Conservation (phyloP, 345 rosid genomes). For the Arabis alpina region DNA sequence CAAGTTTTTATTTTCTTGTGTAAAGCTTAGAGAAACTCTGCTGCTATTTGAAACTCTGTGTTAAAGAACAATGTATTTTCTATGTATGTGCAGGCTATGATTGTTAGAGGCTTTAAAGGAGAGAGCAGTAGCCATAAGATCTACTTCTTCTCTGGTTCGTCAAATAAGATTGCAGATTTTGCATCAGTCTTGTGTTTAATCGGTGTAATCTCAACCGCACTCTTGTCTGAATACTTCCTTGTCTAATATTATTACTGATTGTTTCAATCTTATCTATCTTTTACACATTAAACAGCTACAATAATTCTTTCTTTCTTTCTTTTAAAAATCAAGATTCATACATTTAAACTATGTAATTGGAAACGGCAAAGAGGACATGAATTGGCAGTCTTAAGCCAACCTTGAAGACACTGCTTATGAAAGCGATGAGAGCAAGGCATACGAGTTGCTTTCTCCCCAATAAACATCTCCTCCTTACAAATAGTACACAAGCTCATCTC, state of each 20-base stretch:
- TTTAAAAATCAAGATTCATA: neutral
- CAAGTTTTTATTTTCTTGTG: neutral
- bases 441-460: slow-evolving; percentile 11
- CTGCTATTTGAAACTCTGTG: slow-evolving; percentile 2
- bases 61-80: neutral
- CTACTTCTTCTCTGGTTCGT: slow-evolving; percentile 60
- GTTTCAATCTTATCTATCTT: neutral
- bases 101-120: slow-evolving; percentile 90
- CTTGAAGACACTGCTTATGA: slow-evolving; percentile 15
- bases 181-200: slow-evolving; percentile 64
- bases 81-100: slow-evolving; percentile 77
- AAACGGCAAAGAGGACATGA: slow-evolving; percentile 28
- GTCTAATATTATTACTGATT: slow-evolving; percentile 40
- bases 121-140: slow-evolving; percentile 73
- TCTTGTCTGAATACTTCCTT: slow-evolving; percentile 68
- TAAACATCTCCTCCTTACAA: slow-evolving; percentile 1
- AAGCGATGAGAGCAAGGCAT: slow-evolving; percentile 28
- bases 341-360: slow-evolving; percentile 6
- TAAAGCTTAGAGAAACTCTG: slow-evolving; percentile 10
- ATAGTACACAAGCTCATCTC: slow-evolving; percentile 8
- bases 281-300: slow-evolving; percentile 10
- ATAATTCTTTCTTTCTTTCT: neutral
- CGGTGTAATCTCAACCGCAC: slow-evolving; percentile 63
- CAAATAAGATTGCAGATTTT: slow-evolving; percentile 60
- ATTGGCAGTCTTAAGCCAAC: slow-evolving; percentile 7